phyloP scores from a whole-genome alignment of 768 basidiomycete genomes.

The Mycena venus region DNA sequence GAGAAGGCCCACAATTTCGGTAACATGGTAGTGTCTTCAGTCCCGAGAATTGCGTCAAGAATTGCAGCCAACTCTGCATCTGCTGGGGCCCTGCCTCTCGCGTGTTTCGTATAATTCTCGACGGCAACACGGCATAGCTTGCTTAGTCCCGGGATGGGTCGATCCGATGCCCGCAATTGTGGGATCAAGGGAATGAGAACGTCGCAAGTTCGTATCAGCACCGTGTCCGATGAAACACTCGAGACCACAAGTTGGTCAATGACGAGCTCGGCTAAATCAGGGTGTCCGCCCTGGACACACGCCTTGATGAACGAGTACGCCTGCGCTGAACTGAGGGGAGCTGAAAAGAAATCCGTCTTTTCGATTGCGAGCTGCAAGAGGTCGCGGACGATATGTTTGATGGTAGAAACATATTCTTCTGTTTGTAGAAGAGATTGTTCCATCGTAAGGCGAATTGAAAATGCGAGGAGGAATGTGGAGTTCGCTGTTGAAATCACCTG shows the following conservation, averaged over 20 bases:
- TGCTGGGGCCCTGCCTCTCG: background rate
- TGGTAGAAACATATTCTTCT: background rate
- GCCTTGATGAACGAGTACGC: slow-evolving; percentile 12
- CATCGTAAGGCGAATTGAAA: background rate
- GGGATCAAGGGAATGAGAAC: slow-evolving; percentile 1
- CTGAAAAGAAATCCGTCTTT: slow-evolving; percentile 4
- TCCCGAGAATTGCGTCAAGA: background rate
- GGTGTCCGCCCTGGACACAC: background rate
- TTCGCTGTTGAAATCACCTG: slow-evolving; percentile 8
- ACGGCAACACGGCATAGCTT: background rate
- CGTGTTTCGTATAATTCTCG: background rate
- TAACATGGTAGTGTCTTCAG: background rate
- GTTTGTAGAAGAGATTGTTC: slow-evolving; percentile 14
- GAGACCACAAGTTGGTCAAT: background rate
- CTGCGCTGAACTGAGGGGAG: background rate
- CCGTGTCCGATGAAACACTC: background rate
- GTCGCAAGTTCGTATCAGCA: background rate
- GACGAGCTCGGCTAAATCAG: background rate
- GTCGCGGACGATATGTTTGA: background rate
- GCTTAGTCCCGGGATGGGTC: background rate
- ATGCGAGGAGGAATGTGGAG: background rate
- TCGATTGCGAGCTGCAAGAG: slow-evolving; percentile 3
- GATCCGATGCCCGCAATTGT: background rate
- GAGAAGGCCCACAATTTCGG: background rate
- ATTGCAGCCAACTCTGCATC: background rate